Evolutionary conservation across 495 filamentous ascomycete species (phyloP), one percentile per base, ranked within the genome.

Genomic region (Opeltia flavorubescens): DNA sequence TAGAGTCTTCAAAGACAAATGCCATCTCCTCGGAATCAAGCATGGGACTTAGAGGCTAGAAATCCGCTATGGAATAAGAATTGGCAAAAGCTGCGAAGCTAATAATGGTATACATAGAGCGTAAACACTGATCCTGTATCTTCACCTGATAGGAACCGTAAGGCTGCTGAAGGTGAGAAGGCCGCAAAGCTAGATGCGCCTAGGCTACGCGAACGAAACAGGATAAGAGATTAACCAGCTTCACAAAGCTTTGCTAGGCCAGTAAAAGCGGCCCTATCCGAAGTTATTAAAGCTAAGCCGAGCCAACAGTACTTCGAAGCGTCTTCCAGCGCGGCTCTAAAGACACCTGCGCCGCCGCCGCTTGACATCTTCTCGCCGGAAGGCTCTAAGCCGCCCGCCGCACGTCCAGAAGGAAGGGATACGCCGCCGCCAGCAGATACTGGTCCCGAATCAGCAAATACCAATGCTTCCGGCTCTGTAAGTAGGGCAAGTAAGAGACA

Each of bases 401-500:
- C 51, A 21, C 55, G 58, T 21, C 43, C 53, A 30, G 50, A 62
- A 46, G 55, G 60, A n/a, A 57, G 66, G 54, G 67, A 76, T 46
- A 69, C 74, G 0, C 75, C 73, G n/a, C 72, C 72, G n/a, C 69
- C 74, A 1, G 60, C 65, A 24, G 74, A 79, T 48, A 62, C 74
- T 47, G 68, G 68, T 21, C 66, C 64, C 2, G 62, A 58, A 6
- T 43, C 52, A 11, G 31, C 50, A 17, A 55, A 35, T 8, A 52
- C 25, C 5, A 52, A 53, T 15, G 43, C 40, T 13, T 36, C 49
- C 21, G 71, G 67, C 39, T 66, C 71, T 29, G 68, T 66, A 43
- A 67, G 66, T 28, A 70, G 84, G 40, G 70, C 76, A 8, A 77
- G 74, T 35, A 68, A 86, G 23, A 76, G 86, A 50, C 72, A 78